Evolutionary conservation across 352 stramenopile genomes (phyloP), one percentile per base, ranked within the genome.

Genomic region (Pythium chondricola): DNA sequence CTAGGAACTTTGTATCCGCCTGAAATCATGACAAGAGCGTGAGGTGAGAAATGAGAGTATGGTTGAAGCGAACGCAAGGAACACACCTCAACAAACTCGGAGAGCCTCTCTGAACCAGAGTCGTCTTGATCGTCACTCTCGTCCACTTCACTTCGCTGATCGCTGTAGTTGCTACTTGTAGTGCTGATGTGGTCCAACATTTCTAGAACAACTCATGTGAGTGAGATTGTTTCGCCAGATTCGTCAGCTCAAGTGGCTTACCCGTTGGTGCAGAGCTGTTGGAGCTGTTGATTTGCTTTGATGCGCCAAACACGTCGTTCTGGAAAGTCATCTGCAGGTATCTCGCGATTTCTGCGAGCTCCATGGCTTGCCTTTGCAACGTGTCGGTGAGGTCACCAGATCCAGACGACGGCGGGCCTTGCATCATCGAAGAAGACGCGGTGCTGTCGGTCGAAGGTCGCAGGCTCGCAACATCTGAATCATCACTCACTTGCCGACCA

Each of bases 1-100:
- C 76, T 40, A 88, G 56, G 41, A 91, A 88, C 16, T 77, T 71
- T 33, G 67, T 73, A 25, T 91, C 80, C 17, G 74, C 72, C 79
- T 90, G 32, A 20, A 41, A 33, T 16, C 16, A 33, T 14, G 16
- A 21, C 25, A 49, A 10, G 36, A 48, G 37, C 10, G 16, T 18
- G n/a, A 30, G 24, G 16, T 30, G 11, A 8, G 7, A 27, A 9
- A 29, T 9, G 30, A 17, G 8, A 22, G 53, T 17, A 26, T 30
- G 37, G 29, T 40, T 43, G 24, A 25, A 11, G 6, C 45, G 9
- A 2, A n/a, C 10, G 16, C 42, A 17, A 11, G 16, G 21, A 6
- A 49, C 58, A 25, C 61, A 90, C 78, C 67, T 68, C 80, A 42
- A 88, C 73, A 43, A 88, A 91, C 42, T 83, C 74, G 0, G 74